phyloP scores from a whole-genome alignment of 1,284 basidiomycete genomes.

The Fomitopsis schrenkii region DNA sequence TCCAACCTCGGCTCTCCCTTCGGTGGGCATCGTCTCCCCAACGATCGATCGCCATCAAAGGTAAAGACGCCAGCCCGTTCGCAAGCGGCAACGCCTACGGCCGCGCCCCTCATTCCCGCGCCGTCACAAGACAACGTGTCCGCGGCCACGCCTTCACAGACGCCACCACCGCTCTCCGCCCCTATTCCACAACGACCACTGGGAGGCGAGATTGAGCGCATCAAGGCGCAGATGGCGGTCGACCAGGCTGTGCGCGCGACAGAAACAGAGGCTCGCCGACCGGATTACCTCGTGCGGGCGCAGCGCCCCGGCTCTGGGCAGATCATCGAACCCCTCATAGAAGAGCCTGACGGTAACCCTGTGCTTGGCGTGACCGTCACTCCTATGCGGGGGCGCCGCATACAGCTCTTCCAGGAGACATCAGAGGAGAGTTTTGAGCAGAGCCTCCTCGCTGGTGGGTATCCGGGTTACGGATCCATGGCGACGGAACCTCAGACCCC shows the following conservation, averaged over 20 bases:
- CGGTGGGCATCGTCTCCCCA: conserved; percentile 14
- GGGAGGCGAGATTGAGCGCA: conserved; percentile 59
- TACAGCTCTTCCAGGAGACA: conserved; percentile 74
- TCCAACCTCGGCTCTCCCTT: conserved; percentile 32
- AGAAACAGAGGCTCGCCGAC: conserved; percentile 57
- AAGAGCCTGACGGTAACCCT: conserved; percentile 17
- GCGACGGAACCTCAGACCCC: conserved; percentile 28
- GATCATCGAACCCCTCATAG: conserved; percentile 18
- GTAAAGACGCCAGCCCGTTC: conserved; percentile 15
- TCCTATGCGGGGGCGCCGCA: conserved; percentile 62
- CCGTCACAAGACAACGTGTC: conserved; percentile 30
- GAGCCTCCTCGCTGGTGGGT: conserved; percentile 73
- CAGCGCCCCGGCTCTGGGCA: conserved; percentile 43
- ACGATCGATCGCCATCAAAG: conserved; percentile 12
- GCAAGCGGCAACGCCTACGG: conserved; percentile 16
- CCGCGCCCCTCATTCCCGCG: conserved; percentile 10
- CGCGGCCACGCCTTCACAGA: conserved; percentile 17
- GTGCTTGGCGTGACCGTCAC: conserved; percentile 60
- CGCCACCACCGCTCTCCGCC: conserved; percentile 19
- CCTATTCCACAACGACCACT: conserved; percentile 21
- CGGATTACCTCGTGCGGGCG: conserved; percentile 62
- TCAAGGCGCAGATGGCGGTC: conserved; percentile 47
- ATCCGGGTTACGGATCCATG: conserved; percentile 54
- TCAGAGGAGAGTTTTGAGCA: conserved; percentile 80
- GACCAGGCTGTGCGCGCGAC: conserved; percentile 42